These are phyloP conservation scores for Mycena venus DNA, from an alignment of 768 basidiomycete species.

Conservation along the genomic window DNA sequence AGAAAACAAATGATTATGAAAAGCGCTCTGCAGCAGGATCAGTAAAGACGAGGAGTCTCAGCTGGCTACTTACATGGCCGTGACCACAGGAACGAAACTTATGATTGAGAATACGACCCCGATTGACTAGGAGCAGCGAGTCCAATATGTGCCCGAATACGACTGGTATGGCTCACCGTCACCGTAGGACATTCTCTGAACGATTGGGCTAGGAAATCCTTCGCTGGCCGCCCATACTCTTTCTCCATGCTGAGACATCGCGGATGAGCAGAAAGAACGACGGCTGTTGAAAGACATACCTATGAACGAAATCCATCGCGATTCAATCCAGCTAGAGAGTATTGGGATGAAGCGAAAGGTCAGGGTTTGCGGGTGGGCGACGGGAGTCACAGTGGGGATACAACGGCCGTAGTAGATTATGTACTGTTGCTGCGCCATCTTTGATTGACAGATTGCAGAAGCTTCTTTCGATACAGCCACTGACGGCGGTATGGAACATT, in stretches of 20 bases:
- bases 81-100: background rate
- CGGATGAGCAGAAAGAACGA: background rate
- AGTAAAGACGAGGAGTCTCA: background rate
- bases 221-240: background rate
- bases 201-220: background rate
- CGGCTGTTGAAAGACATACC: background rate
- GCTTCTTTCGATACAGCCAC: no score
- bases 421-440: no score
- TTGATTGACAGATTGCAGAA: no score
- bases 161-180: background rate
- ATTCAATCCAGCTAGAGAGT: background rate
- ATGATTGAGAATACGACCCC: background rate
- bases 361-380: no score
- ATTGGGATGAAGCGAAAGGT: background rate
- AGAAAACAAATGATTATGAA: background rate
- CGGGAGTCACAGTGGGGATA: no score
- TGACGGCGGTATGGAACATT: no score
- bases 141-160: background rate
- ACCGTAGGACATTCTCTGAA: background rate
- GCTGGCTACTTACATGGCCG: background rate
- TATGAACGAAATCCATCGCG: background rate
- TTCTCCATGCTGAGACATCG: background rate
- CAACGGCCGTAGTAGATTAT: no score
- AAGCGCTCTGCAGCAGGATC: background rate
- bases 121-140: background rate